A percentile compares a stretch with the other conserved stretches of the same genome.
These are phyloP conservation scores for Sarcomyxa edulis DNA, from an alignment of 768 basidiomycete genomes.

Conservation along the genomic window DNA sequence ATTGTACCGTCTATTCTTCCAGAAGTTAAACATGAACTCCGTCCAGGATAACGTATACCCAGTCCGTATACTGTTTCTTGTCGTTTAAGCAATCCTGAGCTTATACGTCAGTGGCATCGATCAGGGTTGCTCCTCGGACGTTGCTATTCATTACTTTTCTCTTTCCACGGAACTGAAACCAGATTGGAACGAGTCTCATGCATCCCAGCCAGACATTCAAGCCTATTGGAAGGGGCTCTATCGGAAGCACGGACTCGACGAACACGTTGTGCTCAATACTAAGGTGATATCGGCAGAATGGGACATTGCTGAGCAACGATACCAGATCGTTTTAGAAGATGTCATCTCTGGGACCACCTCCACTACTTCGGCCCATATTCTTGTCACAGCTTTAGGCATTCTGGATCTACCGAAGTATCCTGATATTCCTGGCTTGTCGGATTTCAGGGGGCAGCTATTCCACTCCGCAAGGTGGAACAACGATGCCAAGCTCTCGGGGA, in stretches of 20 bases:
- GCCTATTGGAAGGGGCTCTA: slow-evolving; percentile 44
- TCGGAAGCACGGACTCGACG: too few relatives aligned
- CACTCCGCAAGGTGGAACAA: slow-evolving; percentile 50
- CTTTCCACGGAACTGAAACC: slow-evolving; percentile 43
- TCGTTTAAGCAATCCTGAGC: not conserved
- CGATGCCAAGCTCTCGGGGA: slow-evolving; percentile 32
- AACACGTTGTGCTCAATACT: slow-evolving; percentile 37
- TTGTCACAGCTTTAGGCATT: slow-evolving; percentile 46
- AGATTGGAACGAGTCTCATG: slow-evolving; percentile 38
- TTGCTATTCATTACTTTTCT: slow-evolving; percentile 37
- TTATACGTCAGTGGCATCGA: too few relatives aligned
- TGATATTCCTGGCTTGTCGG: slow-evolving; percentile 24
- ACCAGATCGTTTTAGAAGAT: slow-evolving; percentile 30
- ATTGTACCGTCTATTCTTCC: too few relatives aligned
- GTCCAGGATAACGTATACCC: too few relatives aligned
- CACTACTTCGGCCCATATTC: slow-evolving; percentile 32
- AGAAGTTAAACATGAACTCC: too few relatives aligned
- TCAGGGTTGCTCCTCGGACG: slow-evolving; percentile 41
- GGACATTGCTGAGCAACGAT: slow-evolving; percentile 29
- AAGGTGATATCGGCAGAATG: slow-evolving; percentile 41
- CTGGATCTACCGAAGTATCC: slow-evolving; percentile 38
- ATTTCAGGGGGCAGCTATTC: slow-evolving; percentile 44
- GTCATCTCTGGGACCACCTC: slow-evolving; percentile 22
- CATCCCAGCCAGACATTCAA: slow-evolving; percentile 34
- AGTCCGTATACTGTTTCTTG: not conserved